Evolutionary conservation across 495 filamentous ascomycete species (phyloP).

Genomic region (Hyaloscypha variabilis): DNA sequence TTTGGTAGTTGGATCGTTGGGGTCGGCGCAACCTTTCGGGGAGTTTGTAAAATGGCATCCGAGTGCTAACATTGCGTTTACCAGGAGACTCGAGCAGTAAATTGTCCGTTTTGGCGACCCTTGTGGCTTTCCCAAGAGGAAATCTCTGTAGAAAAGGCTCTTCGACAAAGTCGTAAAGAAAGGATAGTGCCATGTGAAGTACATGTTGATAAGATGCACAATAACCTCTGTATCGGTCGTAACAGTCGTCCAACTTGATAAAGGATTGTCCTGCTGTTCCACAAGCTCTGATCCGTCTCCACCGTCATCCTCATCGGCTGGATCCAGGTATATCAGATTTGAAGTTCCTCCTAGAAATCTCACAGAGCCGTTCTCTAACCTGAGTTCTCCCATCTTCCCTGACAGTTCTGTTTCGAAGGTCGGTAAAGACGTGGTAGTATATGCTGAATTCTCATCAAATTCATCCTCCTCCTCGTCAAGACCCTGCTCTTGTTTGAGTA

Average conservation of each 20-base stretch:
- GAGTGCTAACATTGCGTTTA: conserved; percentile 95
- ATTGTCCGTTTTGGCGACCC: conserved; percentile 50
- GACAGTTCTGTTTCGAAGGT: conserved; percentile 80
- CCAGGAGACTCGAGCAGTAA: conserved; percentile 87
- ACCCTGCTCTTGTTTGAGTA: conserved; percentile 58
- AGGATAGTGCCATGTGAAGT: conserved; percentile 97
- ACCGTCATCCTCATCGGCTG: conserved; percentile 51
- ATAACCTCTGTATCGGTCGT: conserved; percentile 79
- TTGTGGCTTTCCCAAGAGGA: conserved; percentile 61
- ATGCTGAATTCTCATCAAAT: conserved; percentile 43
- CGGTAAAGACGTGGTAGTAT: conserved; percentile 44
- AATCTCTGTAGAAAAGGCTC: conserved; percentile 85
- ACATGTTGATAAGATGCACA: conserved; percentile 91
- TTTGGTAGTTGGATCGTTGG: conserved; percentile 78
- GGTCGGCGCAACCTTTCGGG: conserved; percentile 66
- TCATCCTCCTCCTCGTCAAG: conserved; percentile 33
- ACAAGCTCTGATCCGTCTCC: conserved; percentile 48
- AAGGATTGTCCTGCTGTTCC: conserved; percentile 59
- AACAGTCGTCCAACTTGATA: conserved; percentile 85
- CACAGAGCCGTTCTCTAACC: conserved; percentile 85
- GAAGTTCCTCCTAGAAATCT: conserved; percentile 95
- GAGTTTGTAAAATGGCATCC: conserved; percentile 94
- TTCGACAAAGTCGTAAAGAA: conserved; percentile 96
- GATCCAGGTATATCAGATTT: conserved; percentile 83
- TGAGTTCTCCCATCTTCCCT: conserved; percentile 89